Conservation (phyloP, 495 filamentous ascomycete species). For the Astrothelium macrocarpum region DNA sequence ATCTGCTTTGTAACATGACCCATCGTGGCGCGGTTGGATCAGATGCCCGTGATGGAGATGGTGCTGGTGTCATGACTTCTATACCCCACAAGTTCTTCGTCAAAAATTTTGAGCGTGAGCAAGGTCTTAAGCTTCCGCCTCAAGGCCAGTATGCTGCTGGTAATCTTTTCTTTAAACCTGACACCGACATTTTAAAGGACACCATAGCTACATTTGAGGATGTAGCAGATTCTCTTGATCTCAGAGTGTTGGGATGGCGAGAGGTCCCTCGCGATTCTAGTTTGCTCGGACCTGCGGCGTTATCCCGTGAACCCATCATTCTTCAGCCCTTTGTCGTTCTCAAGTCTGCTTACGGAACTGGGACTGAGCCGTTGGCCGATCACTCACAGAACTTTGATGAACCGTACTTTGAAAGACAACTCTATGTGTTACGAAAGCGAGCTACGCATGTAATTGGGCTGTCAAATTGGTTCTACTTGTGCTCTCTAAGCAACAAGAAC, state of each 20-base stretch:
- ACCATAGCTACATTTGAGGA: slow-evolving; percentile 86
- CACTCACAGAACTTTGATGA: slow-evolving; percentile 77
- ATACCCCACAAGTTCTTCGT: slow-evolving; percentile 98
- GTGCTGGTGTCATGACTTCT: slow-evolving; percentile 98
- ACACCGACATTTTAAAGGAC: slow-evolving; percentile 74
- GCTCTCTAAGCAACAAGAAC: slow-evolving; percentile 95
- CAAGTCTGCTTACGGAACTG: slow-evolving; percentile 73
- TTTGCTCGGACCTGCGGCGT: slow-evolving; percentile 84
- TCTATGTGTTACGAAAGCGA: slow-evolving; percentile 91
- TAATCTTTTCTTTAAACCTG: slow-evolving; percentile 98
- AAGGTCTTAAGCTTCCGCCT: slow-evolving; percentile 73
- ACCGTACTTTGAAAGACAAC: slow-evolving; percentile 78
- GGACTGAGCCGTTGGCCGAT: slow-evolving; percentile 68
- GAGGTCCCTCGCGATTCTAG: slow-evolving; percentile 88
- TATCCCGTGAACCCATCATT: slow-evolving; percentile 88
- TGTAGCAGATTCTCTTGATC: slow-evolving; percentile 73
- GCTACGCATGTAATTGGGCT: slow-evolving; percentile 89
- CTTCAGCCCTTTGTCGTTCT: slow-evolving; percentile 94
- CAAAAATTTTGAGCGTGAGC: slow-evolving; percentile 92
- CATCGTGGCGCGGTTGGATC: slow-evolving; percentile 97
- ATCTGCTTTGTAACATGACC: slow-evolving; percentile 99
- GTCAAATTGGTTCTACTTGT: slow-evolving; percentile 98
- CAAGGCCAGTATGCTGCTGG: slow-evolving; percentile 93
- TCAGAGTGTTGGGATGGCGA: slow-evolving; percentile 94
- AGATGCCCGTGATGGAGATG: slow-evolving; percentile 94